Base-by-base conservation (phyloP, 352 stramenopile species). In the Pythium vanterpoolii region DNA sequence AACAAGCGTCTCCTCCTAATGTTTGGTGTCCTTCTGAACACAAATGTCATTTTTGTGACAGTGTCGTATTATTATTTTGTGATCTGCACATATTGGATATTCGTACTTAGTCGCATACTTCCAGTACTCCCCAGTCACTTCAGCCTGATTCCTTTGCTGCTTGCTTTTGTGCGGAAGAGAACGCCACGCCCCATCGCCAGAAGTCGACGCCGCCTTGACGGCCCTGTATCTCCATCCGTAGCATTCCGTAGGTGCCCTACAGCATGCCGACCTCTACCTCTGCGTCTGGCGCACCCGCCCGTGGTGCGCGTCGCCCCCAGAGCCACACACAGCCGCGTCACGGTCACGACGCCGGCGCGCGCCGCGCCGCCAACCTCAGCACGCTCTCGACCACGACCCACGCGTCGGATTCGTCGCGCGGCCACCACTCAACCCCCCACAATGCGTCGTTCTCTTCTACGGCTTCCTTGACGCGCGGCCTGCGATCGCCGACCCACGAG, bases 291-390 rank as follows among this genome's bases (percentile, higher is more conserved):
- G 34, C 39, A 6, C 39, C 36, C n/a, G 1, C 56, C 11, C 56
- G 56, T 34, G 28, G 36, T 38, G 4, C 26, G 8, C 45, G 47
- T 19, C 45, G 56, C 24, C 38, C 36, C n/a, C 42, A 52, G 44
- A 23, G 46, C 13, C 39, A 50, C 18, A 16, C 42, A n/a, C 55
- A 43, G 1, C 19, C 31, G 14, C 43, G 36, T 10, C 30, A 27
- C 39, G n/a, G 38, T 19, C 33, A 36, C 31, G 31, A 36, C 6
- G 6, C 31, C 6, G 6, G 6, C 31, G 11, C 14, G 19, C 57
- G 57, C 48, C 57, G 57, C 31, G 28, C 57, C 21, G 26, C 40
- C 48, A 65, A 57, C 24, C 49, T 59, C 39, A 65, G 57, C 34
- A 45, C 49, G 38, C 38, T 65, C 28, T 59, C 57, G 34, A 54